Base-by-base conservation (phyloP, 805 yeast species). In the Metschnikowia cubensis region DNA sequence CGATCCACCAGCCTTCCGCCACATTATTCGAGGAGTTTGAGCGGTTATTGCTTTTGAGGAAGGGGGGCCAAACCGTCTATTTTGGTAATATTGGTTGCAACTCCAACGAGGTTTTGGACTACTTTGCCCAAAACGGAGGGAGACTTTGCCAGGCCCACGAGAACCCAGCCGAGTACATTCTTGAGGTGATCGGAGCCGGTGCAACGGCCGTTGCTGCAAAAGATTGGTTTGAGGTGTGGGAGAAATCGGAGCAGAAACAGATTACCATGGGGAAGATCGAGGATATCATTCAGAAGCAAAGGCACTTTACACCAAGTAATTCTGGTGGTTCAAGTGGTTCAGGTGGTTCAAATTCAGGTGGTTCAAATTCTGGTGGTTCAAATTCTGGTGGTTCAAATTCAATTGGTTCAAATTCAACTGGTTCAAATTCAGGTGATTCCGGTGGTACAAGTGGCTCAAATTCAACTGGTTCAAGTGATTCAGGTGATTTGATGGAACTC, bases 251-350 rank as follows among this genome's bases (percentile, higher is more conserved):
- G 3, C 54, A 52, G 40, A 31, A 41, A 42, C 84, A 68, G 60
- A 89, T 83, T 62, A 85, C 79, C 13, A 76, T 90, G 60, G 89
- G 85, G 59, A 73, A 81, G 21, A 77, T 82, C 50, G 58, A 56
- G 31, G 3, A 22, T 1, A 57, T 64, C 18, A 35, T 35, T 1
- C 18, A n/a, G 6, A 15, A 35, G 7, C 18, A 35, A 35, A n/a
- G n/a, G n/a, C n/a, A n/a, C n/a, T n/a, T n/a, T n/a, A n/a, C n/a
- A n/a, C n/a, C n/a, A n/a, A n/a, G n/a, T n/a, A n/a, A n/a, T n/a
- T n/a, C n/a, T n/a, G n/a, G n/a, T n/a, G n/a, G n/a, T n/a, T n/a
- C n/a, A n/a, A n/a, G n/a, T n/a, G n/a, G n/a, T n/a, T n/a, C n/a
- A n/a, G n/a, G n/a, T n/a, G n/a, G n/a, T n/a, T n/a, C n/a, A n/a